Conservation (phyloP, 768 basidiomycete species). For the Cantharellus cinnabarinus region DNA sequence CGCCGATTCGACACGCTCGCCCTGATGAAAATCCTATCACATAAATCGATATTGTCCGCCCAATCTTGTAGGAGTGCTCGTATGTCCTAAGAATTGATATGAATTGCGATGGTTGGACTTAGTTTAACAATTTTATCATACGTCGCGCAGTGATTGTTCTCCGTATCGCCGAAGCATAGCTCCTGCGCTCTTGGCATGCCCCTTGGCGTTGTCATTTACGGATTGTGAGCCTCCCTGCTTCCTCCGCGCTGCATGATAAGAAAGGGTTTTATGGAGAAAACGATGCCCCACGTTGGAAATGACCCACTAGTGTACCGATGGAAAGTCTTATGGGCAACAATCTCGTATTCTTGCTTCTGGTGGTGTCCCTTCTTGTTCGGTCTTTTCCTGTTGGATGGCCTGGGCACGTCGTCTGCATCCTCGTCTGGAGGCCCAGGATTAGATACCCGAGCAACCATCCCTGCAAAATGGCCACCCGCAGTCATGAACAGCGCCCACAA, state of each 20-base stretch:
- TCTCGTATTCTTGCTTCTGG: conserved; percentile 58
- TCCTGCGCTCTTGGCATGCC: conserved; percentile 82
- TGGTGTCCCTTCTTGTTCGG: conserved; percentile 25
- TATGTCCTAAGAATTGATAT: conserved; percentile 44
- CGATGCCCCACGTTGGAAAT: neutral
- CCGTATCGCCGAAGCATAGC: conserved; percentile 87
- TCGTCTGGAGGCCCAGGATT: conserved; percentile 25
- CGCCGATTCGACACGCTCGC: conserved; percentile 72
- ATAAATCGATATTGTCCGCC: conserved; percentile 67
- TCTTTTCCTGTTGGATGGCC: neutral
- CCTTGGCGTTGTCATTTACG: conserved; percentile 81
- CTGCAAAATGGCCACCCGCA: conserved; percentile 96
- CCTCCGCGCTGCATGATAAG: conserved; percentile 44
- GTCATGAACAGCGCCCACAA: conserved; percentile 93
- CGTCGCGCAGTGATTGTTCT: conserved; percentile 79
- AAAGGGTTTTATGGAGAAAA: neutral
- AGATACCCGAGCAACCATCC: conserved; percentile 62
- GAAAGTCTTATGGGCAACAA: conserved; percentile 84
- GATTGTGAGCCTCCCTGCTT: conserved; percentile 96
- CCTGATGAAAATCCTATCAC: conserved; percentile 81
- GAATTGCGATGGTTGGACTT: neutral
- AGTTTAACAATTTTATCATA: conserved; percentile 19
- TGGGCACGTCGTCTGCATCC: conserved; percentile 14
- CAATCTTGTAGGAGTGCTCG: conserved; percentile 64
- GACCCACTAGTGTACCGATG: conserved; percentile 91